Percentiles rank a stretch among this genome's conserved stretches.
phyloP scores from a whole-genome alignment of 441 rosid genomes.

The Monsonia emarginata region DNA sequence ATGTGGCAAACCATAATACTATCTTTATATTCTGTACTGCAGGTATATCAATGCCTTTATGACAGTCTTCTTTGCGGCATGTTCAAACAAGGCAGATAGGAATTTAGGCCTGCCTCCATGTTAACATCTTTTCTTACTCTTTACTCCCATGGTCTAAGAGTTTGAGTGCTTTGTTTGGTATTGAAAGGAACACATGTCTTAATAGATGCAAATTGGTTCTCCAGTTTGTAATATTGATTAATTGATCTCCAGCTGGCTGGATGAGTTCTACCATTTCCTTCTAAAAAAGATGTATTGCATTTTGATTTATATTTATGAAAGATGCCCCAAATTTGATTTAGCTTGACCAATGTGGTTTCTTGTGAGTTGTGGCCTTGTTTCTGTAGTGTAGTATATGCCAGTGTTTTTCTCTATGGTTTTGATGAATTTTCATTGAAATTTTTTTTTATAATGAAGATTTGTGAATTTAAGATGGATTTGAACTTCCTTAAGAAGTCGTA shows the following conservation, averaged over 20 bases:
- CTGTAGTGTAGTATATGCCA: too few species aligned
- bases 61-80: conserved; percentile 14
- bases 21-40: conserved; percentile 12
- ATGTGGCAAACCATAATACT: neutral
- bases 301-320: too few species aligned
- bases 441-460: too few species aligned
- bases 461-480: too few species aligned
- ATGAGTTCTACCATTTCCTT: conserved; percentile 3
- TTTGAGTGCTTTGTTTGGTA: neutral
- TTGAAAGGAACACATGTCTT: neutral
- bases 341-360: too few species aligned
- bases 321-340: too few species aligned
- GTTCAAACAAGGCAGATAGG: conserved; percentile 6
- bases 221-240: neutral
- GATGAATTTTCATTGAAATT: too few species aligned
- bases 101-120: neutral
- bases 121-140: neutral
- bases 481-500: too few species aligned
- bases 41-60: conserved; percentile 48
- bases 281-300: neutral
- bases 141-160: neutral
- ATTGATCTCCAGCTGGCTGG: neutral
- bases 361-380: too few species aligned
- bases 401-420: too few species aligned
- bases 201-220: neutral